Evolutionary conservation across 345 rosid genomes (phyloP).

Genomic region (Corchorus olitorius): DNA sequence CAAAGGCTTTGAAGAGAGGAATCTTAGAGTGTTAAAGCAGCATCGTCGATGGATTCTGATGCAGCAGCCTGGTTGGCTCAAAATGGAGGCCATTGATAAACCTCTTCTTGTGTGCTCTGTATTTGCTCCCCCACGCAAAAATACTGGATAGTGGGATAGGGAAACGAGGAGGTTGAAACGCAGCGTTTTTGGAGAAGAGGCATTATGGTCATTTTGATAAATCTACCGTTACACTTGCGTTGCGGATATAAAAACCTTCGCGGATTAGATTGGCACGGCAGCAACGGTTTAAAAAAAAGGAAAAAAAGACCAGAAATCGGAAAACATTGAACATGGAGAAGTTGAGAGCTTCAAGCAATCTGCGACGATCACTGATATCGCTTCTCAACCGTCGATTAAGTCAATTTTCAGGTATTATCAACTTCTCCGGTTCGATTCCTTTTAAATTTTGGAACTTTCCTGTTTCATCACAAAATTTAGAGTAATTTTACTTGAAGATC

Average conservation of each 20-base stretch:
- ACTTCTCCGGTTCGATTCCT: not conserved
- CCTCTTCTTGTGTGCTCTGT: constrained; percentile 19
- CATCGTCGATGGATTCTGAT: constrained; percentile 42
- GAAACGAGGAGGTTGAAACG: constrained; percentile 29
- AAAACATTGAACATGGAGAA: constrained; percentile 42
- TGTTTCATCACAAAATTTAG: not conserved
- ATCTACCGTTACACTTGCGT: not conserved
- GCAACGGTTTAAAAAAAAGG: not conserved
- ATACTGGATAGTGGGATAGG: constrained; percentile 35
- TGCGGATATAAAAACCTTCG: not conserved
- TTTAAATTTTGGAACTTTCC: not conserved
- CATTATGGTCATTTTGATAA: constrained; percentile 4
- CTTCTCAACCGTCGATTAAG: constrained; percentile 31
- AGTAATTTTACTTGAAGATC: not conserved
- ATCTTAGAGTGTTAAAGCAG: constrained; percentile 34
- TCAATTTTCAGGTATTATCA: not conserved
- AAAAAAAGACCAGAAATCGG: too few relatives aligned
- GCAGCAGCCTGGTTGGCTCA: constrained; percentile 45
- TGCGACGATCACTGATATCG: constrained; percentile 32
- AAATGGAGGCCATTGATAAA: constrained; percentile 43
- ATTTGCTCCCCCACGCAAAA: constrained; percentile 13
- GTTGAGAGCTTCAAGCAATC: constrained; percentile 44
- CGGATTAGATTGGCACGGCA: not conserved
- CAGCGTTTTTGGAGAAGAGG: constrained; percentile 27
- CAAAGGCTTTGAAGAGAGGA: constrained; percentile 38